phyloP scores from a whole-genome alignment of 2,329 filamentous ascomycete species.

The Magnaporthiopsis incrustans region DNA sequence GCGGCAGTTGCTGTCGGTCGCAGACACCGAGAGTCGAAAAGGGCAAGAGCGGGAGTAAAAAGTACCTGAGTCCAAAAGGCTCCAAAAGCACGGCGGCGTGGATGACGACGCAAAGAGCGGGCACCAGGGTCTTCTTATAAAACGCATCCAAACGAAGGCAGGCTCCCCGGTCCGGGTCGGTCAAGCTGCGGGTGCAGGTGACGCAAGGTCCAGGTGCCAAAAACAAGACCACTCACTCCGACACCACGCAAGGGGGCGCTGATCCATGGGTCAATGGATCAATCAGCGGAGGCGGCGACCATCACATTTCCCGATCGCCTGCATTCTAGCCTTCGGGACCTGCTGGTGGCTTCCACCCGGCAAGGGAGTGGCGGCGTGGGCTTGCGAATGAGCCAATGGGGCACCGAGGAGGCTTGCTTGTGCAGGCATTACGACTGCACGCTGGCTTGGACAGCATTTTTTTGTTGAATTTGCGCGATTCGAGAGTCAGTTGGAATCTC shows the following conservation, averaged over 20 bases:
- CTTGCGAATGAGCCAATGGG: neutral
- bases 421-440: neutral
- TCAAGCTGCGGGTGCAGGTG: neutral
- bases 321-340: neutral
- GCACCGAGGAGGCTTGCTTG: neutral
- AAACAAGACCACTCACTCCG: neutral
- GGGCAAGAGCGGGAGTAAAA: neutral
- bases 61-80: neutral
- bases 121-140: neutral
- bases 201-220: neutral
- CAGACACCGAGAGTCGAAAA: neutral
- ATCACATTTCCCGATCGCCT: neutral
- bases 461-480: neutral
- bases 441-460: neutral
- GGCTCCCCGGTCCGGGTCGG: neutral
- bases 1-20: neutral
- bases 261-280: neutral
- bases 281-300: neutral
- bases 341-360: neutral
- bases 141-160: neutral
- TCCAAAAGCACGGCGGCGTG: neutral
- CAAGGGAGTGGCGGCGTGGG: neutral
- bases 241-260: neutral
- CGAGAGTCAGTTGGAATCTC: too few relatives aligned
- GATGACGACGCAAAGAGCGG: neutral